Evolutionary conservation across 768 basidiomycete species (phyloP), one percentile per base, ranked within the genome.

Genomic region (Cystobasidium ongulense): DNA sequence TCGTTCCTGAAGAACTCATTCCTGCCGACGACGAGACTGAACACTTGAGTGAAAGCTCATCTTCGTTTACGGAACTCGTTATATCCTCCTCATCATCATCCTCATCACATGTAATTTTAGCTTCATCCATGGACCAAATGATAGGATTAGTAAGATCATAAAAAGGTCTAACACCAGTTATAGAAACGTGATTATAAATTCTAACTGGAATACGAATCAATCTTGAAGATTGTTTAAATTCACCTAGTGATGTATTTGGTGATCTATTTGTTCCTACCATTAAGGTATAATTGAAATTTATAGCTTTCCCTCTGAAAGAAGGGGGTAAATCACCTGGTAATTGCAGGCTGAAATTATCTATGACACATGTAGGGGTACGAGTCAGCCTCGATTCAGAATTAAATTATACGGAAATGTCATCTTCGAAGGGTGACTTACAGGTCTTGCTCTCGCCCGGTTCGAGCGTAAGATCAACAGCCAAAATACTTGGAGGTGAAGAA

Each of bases 191-290:
- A 73, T 91, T 93, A 82, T 96, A 97, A 4, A 98, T 84, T 27
- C 92, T 83, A 54, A 99, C 88, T 0, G 95, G 95, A 0, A 98
- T 89, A 63, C 89, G 90, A 89, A 95, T 91, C 1, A 93, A 86
- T 38, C 87, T 83, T 81, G 90, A 89, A 78, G 25, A 77, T 78
- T n/a, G 62, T 4, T 31, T 11, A 35, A 36, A 36, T 71, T 64
- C 78, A 77, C 1, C 76, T 75, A 18, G 74, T 43, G 57, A 72
- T 75, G 46, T 78, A 79, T 46, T 25, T 25, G 74, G n/a, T 13
- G 54, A 41, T 21, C 75, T 74, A 46, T 84, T 94, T 0, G 90
- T 88, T 0, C 93, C 93, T 0, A 98, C 85, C n/a, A 90, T 84
- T 15, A 99, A 86, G 76, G 93, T 88, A 79, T 98, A 98, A 1